A percentile compares a stretch with the other conserved stretches of the same genome.
Evolutionary conservation across 1,139 yeast genomes (phyloP).

Genomic region (Nakaseomyces kungkrabaensis): DNA sequence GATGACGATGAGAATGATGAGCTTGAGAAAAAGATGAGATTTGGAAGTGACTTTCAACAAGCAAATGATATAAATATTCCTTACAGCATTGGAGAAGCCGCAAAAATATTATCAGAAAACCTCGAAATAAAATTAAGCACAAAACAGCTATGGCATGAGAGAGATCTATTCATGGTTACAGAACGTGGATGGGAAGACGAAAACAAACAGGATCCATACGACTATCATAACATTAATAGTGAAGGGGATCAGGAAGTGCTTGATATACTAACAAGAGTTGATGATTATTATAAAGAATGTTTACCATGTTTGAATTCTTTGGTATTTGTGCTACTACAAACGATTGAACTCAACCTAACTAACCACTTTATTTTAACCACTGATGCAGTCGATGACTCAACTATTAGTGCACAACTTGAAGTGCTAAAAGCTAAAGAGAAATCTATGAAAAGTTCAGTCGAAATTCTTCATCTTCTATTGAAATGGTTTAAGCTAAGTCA

Average conservation of each 20-base stretch:
- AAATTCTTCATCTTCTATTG: slow-evolving; percentile 43
- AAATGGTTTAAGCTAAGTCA: slow-evolving; percentile 78
- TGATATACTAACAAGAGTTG: slow-evolving; percentile 42
- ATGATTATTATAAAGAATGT: slow-evolving; percentile 44
- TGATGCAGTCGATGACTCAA: slow-evolving; percentile 9
- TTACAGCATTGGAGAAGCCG: slow-evolving; percentile 69
- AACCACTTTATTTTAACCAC: slow-evolving; percentile 10
- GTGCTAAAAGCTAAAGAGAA: slow-evolving; percentile 53
- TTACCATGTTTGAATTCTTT: slow-evolving; percentile 52
- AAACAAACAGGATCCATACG: slow-evolving; percentile 11
- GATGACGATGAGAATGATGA: slow-evolving; percentile 19
- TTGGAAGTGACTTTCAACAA: slow-evolving; percentile 1
- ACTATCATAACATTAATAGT: slow-evolving; percentile 10
- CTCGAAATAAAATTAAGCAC: slow-evolving; percentile 54
- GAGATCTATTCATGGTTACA: slow-evolving; percentile 58
- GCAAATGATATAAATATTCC: slow-evolving; percentile 40
- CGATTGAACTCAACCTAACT: slow-evolving; percentile 42
- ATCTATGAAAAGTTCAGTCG: slow-evolving; percentile 52
- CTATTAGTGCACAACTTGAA: slow-evolving; percentile 38
- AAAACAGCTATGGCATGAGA: slow-evolving; percentile 62
- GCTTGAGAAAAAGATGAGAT: slow-evolving; percentile 10
- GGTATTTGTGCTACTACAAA: slow-evolving; percentile 52
- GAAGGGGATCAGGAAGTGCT: slow-evolving; percentile 8
- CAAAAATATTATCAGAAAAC: slow-evolving; percentile 49
- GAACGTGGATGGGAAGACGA: slow-evolving; percentile 55